phyloP scores from a whole-genome alignment of 1,284 basidiomycete genomes.

The Pascua sp. region DNA sequence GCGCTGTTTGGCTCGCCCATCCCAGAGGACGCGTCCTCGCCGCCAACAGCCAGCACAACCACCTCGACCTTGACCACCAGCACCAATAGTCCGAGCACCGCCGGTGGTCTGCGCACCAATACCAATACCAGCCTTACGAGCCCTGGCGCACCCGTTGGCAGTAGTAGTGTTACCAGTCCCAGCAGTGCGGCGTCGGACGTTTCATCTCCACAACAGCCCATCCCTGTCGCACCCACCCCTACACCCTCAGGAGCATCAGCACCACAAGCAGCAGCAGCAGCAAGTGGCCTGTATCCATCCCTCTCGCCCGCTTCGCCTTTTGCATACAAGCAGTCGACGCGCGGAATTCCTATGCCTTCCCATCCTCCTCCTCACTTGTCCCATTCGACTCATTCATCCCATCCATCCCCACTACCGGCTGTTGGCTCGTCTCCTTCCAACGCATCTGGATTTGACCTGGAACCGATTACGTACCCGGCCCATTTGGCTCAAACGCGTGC shows the following conservation, averaged over 20 bases:
- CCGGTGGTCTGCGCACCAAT: too few species aligned
- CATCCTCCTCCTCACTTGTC: too few species aligned
- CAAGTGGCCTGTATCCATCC: not conserved
- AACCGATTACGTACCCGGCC: constrained; percentile 29
- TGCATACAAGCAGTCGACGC: not conserved
- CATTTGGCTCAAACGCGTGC: constrained; percentile 28
- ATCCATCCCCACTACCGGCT: constrained; percentile 2
- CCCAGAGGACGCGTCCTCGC: constrained; percentile 6
- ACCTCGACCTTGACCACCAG: not conserved
- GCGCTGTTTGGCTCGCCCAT: constrained; percentile 17
- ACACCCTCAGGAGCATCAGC: not conserved
- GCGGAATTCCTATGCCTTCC: not conserved
- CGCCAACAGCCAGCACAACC: not conserved
- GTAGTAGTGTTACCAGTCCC: too few species aligned
- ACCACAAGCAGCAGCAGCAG: constrained; percentile 3
- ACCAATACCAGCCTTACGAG: too few species aligned
- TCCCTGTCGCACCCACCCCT: too few species aligned
- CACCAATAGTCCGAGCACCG: not conserved
- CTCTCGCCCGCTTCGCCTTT: not conserved
- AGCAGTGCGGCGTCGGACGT: too few species aligned
- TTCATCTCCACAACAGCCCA: too few species aligned
- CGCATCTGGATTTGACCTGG: constrained; percentile 18
- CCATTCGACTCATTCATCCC: not conserved
- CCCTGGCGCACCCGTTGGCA: too few species aligned
- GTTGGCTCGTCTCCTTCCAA: constrained; percentile 9